These are phyloP conservation scores for Solanum chilense DNA, from an alignment of 257 asterid genomes.

Conservation along the genomic window DNA sequence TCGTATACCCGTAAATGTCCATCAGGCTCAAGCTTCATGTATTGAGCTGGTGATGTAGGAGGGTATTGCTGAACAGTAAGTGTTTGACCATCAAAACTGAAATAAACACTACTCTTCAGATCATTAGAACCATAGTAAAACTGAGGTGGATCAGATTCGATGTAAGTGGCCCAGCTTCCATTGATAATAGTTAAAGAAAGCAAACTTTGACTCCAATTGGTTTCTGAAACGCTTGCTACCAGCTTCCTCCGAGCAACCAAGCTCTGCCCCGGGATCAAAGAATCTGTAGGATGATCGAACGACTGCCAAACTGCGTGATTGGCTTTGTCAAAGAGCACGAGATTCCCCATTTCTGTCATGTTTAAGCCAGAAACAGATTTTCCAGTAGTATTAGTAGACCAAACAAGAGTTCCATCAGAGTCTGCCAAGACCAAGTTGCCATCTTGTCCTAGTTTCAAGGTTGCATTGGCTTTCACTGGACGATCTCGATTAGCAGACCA, in stretches of 20 bases:
- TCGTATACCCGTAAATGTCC: not conserved
- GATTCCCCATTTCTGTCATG: not conserved
- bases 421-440: constrained; percentile 10
- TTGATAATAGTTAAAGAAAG: not conserved
- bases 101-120: not conserved
- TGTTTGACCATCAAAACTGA: not conserved
- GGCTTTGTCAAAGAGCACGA: not conserved
- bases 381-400: constrained; percentile 10
- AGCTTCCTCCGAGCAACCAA: not conserved
- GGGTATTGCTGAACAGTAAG: not conserved
- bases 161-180: not conserved
- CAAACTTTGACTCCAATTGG: not conserved
- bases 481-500: constrained; percentile 8
- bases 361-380: constrained; percentile 6
- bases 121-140: not conserved
- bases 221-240: not conserved
- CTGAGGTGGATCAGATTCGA: not conserved
- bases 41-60: not conserved
- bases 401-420: constrained; percentile 1
- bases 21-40: not conserved
- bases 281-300: constrained; percentile 6
- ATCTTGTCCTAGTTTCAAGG: constrained; percentile 6
- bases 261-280: not conserved
- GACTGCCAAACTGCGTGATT: constrained; percentile 10
- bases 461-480: constrained; percentile 11